Percentiles rank a stretch among this genome's conserved stretches.
These are phyloP conservation scores for Przewalskia tangutica DNA, from an alignment of 257 asterid species.

Conservation along the genomic window DNA sequence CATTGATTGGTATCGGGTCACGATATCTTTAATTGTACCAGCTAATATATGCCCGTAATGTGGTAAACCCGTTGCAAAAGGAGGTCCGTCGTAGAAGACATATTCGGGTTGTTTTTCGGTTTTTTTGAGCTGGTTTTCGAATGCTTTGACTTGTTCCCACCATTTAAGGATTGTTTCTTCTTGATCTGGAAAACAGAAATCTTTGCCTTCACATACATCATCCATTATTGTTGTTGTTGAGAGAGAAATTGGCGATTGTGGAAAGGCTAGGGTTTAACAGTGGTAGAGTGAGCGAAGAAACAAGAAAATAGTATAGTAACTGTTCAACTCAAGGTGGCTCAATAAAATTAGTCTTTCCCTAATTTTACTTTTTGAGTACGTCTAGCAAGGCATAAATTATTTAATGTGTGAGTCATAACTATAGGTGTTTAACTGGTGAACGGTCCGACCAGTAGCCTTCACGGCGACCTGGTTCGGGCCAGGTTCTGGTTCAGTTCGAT, in stretches of 20 bases:
- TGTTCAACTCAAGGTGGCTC: too few relatives aligned
- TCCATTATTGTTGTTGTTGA: conserved; percentile 41
- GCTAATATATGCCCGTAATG: conserved; percentile 95
- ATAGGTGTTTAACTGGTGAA: too few relatives aligned
- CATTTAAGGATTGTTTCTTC: conserved; percentile 59
- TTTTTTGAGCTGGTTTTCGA: conserved; percentile 64
- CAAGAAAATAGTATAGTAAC: too few relatives aligned
- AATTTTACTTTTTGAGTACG: too few relatives aligned
- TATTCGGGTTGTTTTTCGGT: conserved; percentile 69
- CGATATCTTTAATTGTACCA: conserved; percentile 91
- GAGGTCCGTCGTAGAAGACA: conserved; percentile 93
- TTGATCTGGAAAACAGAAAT: conserved; percentile 71
- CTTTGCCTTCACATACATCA: conserved; percentile 86
- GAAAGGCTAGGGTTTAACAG: conserved; percentile 32
- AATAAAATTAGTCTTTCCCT: too few relatives aligned
- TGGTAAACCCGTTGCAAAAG: conserved; percentile 96
- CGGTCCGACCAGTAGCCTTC: too few relatives aligned
- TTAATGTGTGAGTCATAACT: too few relatives aligned
- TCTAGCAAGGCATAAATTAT: too few relatives aligned
- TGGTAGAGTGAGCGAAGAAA: not conserved
- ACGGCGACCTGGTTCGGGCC: too few relatives aligned
- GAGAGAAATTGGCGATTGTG: not conserved
- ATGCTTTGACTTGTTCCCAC: conserved; percentile 71
- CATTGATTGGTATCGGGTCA: conserved; percentile 88
- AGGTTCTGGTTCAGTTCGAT: too few relatives aligned